These are phyloP conservation scores for Nidula microcarpa DNA, from an alignment of 768 basidiomycete genomes.

Conservation along the genomic window DNA sequence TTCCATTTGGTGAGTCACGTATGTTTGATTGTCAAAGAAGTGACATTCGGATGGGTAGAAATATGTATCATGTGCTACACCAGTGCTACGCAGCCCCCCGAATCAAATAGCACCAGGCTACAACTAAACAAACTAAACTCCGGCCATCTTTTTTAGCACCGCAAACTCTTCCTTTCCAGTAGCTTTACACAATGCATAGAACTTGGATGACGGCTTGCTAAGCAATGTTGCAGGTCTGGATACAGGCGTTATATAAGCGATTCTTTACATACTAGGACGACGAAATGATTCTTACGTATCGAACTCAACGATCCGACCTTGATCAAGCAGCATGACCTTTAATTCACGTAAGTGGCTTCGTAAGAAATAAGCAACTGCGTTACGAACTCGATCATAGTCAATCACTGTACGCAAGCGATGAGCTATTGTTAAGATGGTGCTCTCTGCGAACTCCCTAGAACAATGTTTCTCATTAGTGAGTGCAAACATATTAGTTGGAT, in stretches of 20 bases:
- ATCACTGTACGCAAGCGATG: constrained; percentile 79
- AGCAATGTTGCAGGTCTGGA: constrained; percentile 52
- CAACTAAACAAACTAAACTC: constrained; percentile 15
- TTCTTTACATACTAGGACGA: background rate
- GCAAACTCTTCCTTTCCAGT: constrained; percentile 72
- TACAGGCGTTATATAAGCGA: background rate
- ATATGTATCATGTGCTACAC: too few relatives aligned
- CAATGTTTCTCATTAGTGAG: background rate
- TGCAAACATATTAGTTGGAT: background rate
- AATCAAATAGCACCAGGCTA: too few relatives aligned
- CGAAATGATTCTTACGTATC: constrained; percentile 38
- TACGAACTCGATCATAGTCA: constrained; percentile 72
- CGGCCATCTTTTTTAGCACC: constrained; percentile 66
- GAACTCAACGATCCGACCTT: constrained; percentile 77
- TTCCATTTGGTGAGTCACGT: too few relatives aligned
- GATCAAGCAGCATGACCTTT: constrained; percentile 58
- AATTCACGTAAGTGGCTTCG: too few relatives aligned
- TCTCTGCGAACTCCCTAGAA: constrained; percentile 70
- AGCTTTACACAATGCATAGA: constrained; percentile 68
- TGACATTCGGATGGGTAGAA: too few relatives aligned
- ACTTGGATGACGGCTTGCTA: constrained; percentile 52
- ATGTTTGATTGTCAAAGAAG: too few relatives aligned
- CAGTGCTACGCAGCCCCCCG: too few relatives aligned
- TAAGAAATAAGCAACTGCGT: too few relatives aligned
- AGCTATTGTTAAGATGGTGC: constrained; percentile 84